Evolutionary conservation across 192 early-diverging fungal genomes (phyloP).

Genomic region (Coemansia sp.): DNA sequence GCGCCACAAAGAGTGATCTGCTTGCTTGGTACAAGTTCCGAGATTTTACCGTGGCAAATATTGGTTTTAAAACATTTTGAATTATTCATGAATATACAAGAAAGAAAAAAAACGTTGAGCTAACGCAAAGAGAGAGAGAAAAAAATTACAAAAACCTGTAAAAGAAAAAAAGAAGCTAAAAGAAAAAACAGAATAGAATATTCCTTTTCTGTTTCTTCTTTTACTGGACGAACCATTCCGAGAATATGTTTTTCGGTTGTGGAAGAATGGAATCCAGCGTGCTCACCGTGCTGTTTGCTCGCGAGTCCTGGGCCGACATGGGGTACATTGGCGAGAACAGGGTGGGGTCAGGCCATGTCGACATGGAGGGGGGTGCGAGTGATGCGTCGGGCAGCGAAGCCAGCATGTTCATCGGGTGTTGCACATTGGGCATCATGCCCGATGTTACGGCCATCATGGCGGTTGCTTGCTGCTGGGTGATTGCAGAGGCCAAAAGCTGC

Average conservation of each 20-base stretch:
- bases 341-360: background rate
- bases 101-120: background rate
- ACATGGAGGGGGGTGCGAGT: background rate
- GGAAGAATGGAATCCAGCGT: constrained; percentile 16
- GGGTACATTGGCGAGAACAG: background rate
- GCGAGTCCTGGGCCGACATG: background rate
- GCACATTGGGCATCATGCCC: too few relatives aligned
- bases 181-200: background rate
- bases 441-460: constrained; percentile 2
- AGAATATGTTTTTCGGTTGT: constrained; percentile 17
- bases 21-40: background rate
- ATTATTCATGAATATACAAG: too few relatives aligned
- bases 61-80: background rate
- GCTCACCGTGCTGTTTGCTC: background rate
- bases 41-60: constrained; percentile 12
- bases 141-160: too few relatives aligned
- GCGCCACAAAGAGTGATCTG: background rate
- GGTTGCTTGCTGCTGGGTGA: constrained; percentile 16
- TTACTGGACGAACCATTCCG: constrained; percentile 26
- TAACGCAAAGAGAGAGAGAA: too few relatives aligned
- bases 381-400: background rate
- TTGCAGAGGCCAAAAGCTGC: constrained; percentile 7
- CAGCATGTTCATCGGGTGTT: background rate
- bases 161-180: constrained; percentile 7
- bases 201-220: background rate